These are phyloP conservation scores for Bruguiera sexangula DNA, from an alignment of 345 rosid genomes.

Conservation along the genomic window DNA sequence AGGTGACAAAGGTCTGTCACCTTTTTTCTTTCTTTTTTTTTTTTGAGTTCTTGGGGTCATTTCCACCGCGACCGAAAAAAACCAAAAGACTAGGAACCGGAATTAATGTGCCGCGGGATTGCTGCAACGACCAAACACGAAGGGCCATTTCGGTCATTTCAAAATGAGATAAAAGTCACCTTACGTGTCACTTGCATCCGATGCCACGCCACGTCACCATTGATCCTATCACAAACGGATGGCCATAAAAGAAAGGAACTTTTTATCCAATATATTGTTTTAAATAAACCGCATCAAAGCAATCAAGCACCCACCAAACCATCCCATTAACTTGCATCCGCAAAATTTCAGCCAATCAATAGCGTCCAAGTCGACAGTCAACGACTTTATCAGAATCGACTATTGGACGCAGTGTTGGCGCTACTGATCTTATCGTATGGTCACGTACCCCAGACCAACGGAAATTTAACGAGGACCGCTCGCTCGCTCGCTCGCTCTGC, in stretches of 20 bases:
- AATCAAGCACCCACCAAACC: background rate
- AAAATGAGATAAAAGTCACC: constrained; percentile 19
- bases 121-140: background rate
- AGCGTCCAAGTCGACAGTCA: background rate
- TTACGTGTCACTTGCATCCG: constrained; percentile 25
- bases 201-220: constrained; percentile 31
- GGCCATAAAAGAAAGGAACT: constrained; percentile 21
- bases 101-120: background rate
- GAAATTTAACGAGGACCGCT: constrained; percentile 14
- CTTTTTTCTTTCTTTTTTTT: too few species aligned
- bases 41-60: too few species aligned
- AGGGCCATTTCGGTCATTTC: constrained; percentile 21
- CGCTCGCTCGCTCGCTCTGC: too few species aligned
- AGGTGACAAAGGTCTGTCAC: too few species aligned
- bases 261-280: too few species aligned
- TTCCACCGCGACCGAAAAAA: too few species aligned
- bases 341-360: background rate
- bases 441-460: background rate
- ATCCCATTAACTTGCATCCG: background rate
- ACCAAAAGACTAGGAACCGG: background rate
- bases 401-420: background rate
- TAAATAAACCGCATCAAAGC: background rate
- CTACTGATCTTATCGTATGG: background rate
- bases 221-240: constrained; percentile 26
- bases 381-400: background rate